Evolutionary conservation across 2,329 filamentous ascomycete genomes (phyloP).

Genomic region (Venturiaceae sp.): DNA sequence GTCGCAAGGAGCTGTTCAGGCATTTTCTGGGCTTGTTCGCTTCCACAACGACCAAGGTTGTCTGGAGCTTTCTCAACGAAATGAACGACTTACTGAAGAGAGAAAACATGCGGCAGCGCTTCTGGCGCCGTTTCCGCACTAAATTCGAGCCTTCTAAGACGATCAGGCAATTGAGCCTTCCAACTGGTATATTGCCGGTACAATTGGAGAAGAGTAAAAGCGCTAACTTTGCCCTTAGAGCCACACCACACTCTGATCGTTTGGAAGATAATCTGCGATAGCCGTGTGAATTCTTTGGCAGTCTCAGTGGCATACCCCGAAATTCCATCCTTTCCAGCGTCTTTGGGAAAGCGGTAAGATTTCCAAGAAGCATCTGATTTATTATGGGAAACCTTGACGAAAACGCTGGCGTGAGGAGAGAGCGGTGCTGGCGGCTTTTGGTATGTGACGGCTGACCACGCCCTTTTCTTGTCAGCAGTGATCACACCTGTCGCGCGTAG

Average conservation of each 20-base stretch:
- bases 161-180: slow-evolving; percentile 14
- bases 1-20: too few relatives aligned
- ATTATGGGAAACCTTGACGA: slow-evolving; percentile 12
- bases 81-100: slow-evolving; percentile 16
- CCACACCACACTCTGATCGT: slow-evolving; percentile 16
- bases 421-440: slow-evolving; percentile 14
- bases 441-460: slow-evolving; percentile 15
- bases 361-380: slow-evolving; percentile 13
- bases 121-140: not conserved
- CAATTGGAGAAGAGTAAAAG: slow-evolving; percentile 11
- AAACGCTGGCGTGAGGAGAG: slow-evolving; percentile 10
- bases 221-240: slow-evolving; percentile 12
- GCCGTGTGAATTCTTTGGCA: slow-evolving; percentile 13
- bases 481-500: not conserved
- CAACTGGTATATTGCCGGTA: slow-evolving; percentile 15
- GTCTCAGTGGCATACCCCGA: slow-evolving; percentile 16
- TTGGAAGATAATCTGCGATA: slow-evolving; percentile 15
- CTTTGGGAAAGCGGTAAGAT: slow-evolving; percentile 15
- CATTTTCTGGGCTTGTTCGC: too few relatives aligned
- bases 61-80: not conserved
- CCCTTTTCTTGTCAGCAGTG: slow-evolving; percentile 8
- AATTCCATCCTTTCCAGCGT: slow-evolving; percentile 10
- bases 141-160: not conserved
- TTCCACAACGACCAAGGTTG: too few relatives aligned
- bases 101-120: slow-evolving; percentile 17